phyloP scores from a whole-genome alignment of 768 basidiomycete genomes.

The Boletus huronensis region DNA sequence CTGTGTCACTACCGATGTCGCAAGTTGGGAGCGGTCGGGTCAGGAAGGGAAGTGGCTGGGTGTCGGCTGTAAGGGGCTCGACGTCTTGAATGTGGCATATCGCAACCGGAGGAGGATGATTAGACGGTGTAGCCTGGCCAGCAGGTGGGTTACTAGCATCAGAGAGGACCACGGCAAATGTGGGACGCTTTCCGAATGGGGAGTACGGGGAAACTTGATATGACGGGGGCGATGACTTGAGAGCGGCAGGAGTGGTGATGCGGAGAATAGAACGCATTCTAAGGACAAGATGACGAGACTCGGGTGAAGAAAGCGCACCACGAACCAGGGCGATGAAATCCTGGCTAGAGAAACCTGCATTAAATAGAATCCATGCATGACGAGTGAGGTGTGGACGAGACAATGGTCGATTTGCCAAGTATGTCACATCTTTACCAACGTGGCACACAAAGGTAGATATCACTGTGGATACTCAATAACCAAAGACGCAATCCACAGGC shows the following conservation, averaged over 20 bases:
- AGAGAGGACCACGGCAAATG: not conserved
- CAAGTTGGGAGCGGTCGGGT: not conserved
- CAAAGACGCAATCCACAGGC: not conserved
- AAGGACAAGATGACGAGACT: not conserved
- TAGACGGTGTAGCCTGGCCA: not conserved
- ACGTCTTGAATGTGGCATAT: not conserved
- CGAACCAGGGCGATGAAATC: not conserved
- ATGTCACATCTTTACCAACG: conserved; percentile 2
- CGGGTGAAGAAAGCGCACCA: not conserved
- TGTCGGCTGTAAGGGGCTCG: not conserved
- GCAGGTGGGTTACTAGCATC: not conserved
- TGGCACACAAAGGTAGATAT: conserved; percentile 6
- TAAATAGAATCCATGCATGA: conserved; percentile 15
- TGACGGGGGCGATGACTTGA: conserved; percentile 5
- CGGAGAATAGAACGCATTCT: conserved; percentile 14
- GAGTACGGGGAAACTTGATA: not conserved
- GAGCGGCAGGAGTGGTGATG: conserved; percentile 1
- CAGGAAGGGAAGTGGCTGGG: not conserved
- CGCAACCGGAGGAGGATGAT: not conserved
- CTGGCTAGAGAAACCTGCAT: not conserved
- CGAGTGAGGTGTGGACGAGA: conserved; percentile 7
- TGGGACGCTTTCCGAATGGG: conserved; percentile 1
- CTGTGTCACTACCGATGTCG: not conserved
- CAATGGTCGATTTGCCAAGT: conserved; percentile 12
- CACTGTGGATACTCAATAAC: conserved; percentile 1